These are phyloP conservation scores for Lipomyces orientalis DNA, from an alignment of 805 yeast genomes.

Conservation along the genomic window DNA sequence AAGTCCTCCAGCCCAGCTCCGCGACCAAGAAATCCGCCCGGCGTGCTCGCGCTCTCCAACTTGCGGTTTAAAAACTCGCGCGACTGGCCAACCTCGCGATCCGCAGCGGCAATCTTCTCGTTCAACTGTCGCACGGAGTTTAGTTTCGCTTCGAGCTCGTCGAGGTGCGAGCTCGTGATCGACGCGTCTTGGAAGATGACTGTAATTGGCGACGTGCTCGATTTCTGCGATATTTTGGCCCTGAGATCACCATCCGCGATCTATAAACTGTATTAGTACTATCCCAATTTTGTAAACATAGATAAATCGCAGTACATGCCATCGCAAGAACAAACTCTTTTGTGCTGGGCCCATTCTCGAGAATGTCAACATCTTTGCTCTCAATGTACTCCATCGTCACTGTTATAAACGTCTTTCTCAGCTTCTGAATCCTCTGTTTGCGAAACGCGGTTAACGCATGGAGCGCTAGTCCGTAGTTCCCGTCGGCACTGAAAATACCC, in stretches of 20 bases:
- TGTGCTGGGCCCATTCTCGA: constrained; percentile 24
- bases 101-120: constrained; percentile 19
- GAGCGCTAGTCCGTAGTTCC: constrained; percentile 23
- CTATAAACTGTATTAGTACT: constrained; percentile 4
- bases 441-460: constrained; percentile 31
- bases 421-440: constrained; percentile 18
- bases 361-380: constrained; percentile 23
- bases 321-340: constrained; percentile 17
- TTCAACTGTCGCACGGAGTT: constrained; percentile 22
- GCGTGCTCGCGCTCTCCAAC: constrained; percentile 2
- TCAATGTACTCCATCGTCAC: constrained; percentile 27
- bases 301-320: constrained; percentile 14
- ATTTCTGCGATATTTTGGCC: constrained; percentile 22
- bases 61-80: constrained; percentile 21
- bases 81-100: constrained; percentile 31
- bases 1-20: neutral
- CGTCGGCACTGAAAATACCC: constrained; percentile 22
- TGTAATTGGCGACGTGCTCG: constrained; percentile 4
- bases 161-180: constrained; percentile 17
- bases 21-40: neutral
- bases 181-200: constrained; percentile 17
- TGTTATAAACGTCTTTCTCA: constrained; percentile 25
- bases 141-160: constrained; percentile 16
- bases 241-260: constrained; percentile 14
- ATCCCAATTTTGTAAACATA: neutral